Conservation (phyloP, 176 grass and related monocot species). For the Musa acuminata region DNA sequence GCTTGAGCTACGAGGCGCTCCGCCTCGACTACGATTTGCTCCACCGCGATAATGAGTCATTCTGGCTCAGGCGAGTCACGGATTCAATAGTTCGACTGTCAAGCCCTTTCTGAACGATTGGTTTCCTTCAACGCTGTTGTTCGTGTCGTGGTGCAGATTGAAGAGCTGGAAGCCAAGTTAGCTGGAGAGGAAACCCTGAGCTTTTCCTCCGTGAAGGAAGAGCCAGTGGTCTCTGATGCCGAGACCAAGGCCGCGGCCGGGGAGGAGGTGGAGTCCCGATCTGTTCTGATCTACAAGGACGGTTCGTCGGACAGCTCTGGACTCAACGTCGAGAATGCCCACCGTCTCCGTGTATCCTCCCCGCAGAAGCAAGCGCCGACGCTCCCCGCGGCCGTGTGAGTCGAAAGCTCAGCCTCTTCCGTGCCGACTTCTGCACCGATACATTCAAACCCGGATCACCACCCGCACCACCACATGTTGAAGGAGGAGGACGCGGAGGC, state of each 20-base stretch:
- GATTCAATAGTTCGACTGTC: not conserved
- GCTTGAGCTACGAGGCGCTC: not conserved
- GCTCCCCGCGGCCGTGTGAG: not conserved
- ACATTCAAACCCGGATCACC: not conserved
- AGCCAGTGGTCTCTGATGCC: constrained; percentile 28
- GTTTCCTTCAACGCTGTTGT: not conserved
- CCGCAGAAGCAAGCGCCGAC: not conserved
- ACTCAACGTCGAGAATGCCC: not conserved
- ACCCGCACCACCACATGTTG: constrained; percentile 9
- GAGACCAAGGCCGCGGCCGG: constrained; percentile 3
- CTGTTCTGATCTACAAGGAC: constrained; percentile 2
- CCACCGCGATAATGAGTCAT: too few relatives aligned
- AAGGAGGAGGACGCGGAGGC: constrained; percentile 35
- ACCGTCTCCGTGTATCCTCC: not conserved
- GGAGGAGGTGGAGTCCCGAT: not conserved
- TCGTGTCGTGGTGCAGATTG: constrained; percentile 23
- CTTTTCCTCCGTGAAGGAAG: not conserved
- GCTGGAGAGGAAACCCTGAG: not conserved
- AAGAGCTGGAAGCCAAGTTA: constrained; percentile 49
- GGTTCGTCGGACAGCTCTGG: constrained; percentile 46
- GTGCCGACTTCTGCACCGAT: not conserved
- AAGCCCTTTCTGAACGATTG: not conserved
- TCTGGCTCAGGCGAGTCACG: too few relatives aligned
- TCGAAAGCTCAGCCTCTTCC: not conserved
- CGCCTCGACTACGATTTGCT: too few relatives aligned